Conservation (phyloP, 495 filamentous ascomycete species). For the Peziza echinospora region DNA sequence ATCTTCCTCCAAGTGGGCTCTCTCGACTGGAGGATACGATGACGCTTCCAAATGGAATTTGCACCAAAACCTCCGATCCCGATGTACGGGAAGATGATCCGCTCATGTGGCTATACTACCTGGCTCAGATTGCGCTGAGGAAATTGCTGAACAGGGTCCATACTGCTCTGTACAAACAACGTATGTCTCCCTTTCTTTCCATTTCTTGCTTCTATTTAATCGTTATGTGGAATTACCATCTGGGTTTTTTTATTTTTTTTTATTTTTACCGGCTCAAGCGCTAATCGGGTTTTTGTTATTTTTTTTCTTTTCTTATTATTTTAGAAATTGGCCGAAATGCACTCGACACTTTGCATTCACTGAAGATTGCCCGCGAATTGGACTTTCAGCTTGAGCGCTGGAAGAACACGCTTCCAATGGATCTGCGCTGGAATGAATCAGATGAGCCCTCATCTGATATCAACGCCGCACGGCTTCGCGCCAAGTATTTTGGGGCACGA, state of each 20-base stretch:
- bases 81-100: conserved; percentile 23
- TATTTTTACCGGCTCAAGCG: too few species aligned
- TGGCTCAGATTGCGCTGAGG: conserved; percentile 64
- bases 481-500: conserved; percentile 81
- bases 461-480: conserved; percentile 62
- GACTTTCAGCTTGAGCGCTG: conserved; percentile 26
- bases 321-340: neutral
- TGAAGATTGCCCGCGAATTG: conserved; percentile 20
- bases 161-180: conserved; percentile 48
- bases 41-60: conserved; percentile 32
- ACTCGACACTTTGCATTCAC: conserved; percentile 15
- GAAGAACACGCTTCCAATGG: conserved; percentile 22
- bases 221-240: too few species aligned
- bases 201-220: neutral
- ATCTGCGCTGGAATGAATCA: conserved; percentile 41
- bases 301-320: neutral
- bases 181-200: conserved; percentile 14
- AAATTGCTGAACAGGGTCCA: conserved; percentile 73
- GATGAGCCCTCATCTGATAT: conserved; percentile 54
- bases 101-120: conserved; percentile 56
- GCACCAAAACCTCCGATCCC: conserved; percentile 15
- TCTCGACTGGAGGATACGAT: conserved; percentile 49
- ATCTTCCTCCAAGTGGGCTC: conserved; percentile 58
- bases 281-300: neutral
- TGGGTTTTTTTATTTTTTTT: too few species aligned